Conservation (phyloP, 257 asterid genomes). For the Craterostigma plantagineum region DNA sequence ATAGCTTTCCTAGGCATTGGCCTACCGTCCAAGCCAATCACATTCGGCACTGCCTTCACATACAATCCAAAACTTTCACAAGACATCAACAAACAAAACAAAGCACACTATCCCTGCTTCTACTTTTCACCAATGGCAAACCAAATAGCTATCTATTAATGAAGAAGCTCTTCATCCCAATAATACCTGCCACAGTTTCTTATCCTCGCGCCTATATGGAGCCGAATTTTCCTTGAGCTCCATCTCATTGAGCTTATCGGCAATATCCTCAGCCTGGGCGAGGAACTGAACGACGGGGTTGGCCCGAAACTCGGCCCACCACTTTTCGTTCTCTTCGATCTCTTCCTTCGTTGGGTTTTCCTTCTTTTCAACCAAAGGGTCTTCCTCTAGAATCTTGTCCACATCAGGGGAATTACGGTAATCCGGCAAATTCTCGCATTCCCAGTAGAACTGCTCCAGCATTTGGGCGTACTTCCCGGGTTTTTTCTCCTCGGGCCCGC, state of each 20-base stretch:
- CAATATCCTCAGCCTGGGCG: conserved; percentile 61
- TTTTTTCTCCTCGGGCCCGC: conserved; percentile 12
- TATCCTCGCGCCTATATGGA: conserved; percentile 62
- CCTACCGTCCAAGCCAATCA: conserved; percentile 87
- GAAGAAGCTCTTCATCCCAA: background rate
- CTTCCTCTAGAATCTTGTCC: conserved; percentile 46
- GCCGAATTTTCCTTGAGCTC: conserved; percentile 51
- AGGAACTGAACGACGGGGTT: conserved; percentile 72
- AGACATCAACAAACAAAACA: too few species aligned
- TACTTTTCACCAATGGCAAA: too few species aligned
- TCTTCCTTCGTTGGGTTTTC: conserved; percentile 69
- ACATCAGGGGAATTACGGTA: conserved; percentile 64
- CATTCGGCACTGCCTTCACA: conserved; percentile 78
- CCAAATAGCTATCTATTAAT: background rate
- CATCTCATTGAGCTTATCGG: conserved; percentile 55
- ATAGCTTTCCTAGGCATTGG: conserved; percentile 97
- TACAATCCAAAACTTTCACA: conserved; percentile 10
- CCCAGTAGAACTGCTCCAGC: conserved; percentile 83
- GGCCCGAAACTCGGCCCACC: conserved; percentile 51
- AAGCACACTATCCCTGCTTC: too few species aligned
- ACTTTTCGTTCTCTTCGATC: conserved; percentile 59
- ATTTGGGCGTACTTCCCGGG: conserved; percentile 47
- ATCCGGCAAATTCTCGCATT: conserved; percentile 72
- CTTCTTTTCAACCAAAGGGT: conserved; percentile 50
- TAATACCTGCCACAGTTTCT: conserved; percentile 62